Conservation (phyloP, 768 basidiomycete genomes). For the Suillus paluster region DNA sequence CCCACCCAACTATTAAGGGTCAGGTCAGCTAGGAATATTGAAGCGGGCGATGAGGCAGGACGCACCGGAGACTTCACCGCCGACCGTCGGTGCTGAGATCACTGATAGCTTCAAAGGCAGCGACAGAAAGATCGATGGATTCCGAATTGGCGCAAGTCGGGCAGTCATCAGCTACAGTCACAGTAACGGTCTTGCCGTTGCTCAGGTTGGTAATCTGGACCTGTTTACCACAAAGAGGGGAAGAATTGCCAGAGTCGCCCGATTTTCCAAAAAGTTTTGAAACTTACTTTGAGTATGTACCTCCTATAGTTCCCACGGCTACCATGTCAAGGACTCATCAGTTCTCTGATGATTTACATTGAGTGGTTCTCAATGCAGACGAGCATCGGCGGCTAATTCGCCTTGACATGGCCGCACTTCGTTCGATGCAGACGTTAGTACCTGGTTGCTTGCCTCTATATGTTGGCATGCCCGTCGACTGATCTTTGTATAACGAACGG, state of each 20-base stretch:
- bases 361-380: too few species aligned
- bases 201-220: conserved; percentile 70
- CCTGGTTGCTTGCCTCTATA: too few species aligned
- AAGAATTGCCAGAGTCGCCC: conserved; percentile 49
- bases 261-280: too few species aligned
- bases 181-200: conserved; percentile 52
- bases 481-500: conserved; percentile 2
- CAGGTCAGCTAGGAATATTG: conserved; percentile 2
- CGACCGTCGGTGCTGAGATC: conserved; percentile 39
- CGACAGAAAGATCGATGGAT: conserved; percentile 76
- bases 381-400: neutral
- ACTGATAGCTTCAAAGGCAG: conserved; percentile 67
- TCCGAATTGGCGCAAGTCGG: conserved; percentile 70
- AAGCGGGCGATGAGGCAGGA: conserved; percentile 17
- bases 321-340: too few species aligned
- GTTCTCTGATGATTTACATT: too few species aligned
- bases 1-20: conserved; percentile 2
- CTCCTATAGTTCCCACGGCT: too few species aligned
- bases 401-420: too few species aligned
- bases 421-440: too few species aligned
- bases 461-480: too few species aligned
- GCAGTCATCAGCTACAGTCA: conserved; percentile 79
- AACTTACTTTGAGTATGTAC: too few species aligned
- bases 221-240: conserved; percentile 65
- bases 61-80: conserved; percentile 65